These are phyloP conservation scores for Thelephora terrestris DNA, from an alignment of 1,284 basidiomycete genomes.

Conservation along the genomic window DNA sequence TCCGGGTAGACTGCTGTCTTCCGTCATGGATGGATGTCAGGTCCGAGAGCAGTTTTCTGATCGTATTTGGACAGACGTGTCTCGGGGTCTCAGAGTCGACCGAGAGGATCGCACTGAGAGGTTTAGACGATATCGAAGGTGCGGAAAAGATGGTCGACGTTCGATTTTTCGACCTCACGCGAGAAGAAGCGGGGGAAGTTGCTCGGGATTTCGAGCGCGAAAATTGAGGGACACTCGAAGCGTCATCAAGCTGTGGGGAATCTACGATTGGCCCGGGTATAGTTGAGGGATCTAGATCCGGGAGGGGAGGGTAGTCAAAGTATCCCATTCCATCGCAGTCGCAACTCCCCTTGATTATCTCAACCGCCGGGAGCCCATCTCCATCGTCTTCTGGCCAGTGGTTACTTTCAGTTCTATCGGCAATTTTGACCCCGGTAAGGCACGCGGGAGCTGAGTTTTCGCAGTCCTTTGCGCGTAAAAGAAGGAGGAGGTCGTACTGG, in stretches of 20 bases:
- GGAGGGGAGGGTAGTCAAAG: conserved; percentile 11
- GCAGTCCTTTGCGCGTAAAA: conserved; percentile 66
- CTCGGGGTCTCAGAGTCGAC: conserved; percentile 50
- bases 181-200: conserved; percentile 43
- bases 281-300: not conserved
- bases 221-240: not conserved
- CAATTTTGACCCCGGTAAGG: conserved; percentile 78
- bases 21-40: conserved; percentile 82
- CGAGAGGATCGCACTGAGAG: conserved; percentile 41
- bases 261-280: too few species aligned
- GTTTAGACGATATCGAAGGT: conserved; percentile 17
- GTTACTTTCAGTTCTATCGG: conserved; percentile 69
- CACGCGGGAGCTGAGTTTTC: conserved; percentile 72
- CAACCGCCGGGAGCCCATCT: conserved; percentile 26
- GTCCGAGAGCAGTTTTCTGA: conserved; percentile 69
- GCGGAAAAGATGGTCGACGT: conserved; percentile 29
- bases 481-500: conserved; percentile 69
- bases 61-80: conserved; percentile 66
- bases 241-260: not conserved
- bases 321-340: conserved; percentile 38
- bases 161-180: conserved; percentile 28
- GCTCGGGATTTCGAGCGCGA: conserved; percentile 17
- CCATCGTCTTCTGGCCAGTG: conserved; percentile 59
- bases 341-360: conserved; percentile 53
- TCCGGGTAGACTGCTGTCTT: conserved; percentile 63